These are phyloP conservation scores for Skeletonema menzelii DNA, from an alignment of 108 stramenopile genomes.

Conservation along the genomic window DNA sequence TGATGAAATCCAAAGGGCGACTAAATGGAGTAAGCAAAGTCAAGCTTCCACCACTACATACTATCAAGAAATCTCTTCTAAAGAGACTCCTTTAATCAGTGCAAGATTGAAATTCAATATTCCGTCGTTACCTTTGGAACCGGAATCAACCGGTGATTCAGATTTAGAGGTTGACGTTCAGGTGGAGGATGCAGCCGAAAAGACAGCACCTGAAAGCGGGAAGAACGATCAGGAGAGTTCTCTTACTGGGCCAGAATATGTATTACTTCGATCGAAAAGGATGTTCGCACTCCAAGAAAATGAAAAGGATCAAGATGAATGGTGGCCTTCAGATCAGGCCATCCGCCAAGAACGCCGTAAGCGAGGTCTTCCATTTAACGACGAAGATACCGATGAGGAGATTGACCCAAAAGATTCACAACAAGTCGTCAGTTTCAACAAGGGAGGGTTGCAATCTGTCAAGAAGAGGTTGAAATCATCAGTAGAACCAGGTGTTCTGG, in stretches of 20 bases:
- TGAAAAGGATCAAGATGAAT: slow-evolving; percentile 39
- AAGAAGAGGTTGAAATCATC: slow-evolving; percentile 44
- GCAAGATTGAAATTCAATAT: slow-evolving; percentile 30
- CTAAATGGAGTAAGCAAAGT: slow-evolving; percentile 22
- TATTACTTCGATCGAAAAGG: background rate
- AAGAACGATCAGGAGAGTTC: background rate
- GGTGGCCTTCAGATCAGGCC: slow-evolving; percentile 69
- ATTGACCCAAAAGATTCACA: slow-evolving; percentile 20
- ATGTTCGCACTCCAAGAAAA: slow-evolving; percentile 1
- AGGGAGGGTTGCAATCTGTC: slow-evolving; percentile 11
- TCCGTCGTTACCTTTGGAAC: slow-evolving; percentile 28
- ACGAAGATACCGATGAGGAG: slow-evolving; percentile 51
- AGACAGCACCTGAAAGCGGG: background rate
- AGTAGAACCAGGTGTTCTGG: slow-evolving; percentile 73
- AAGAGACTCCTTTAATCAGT: slow-evolving; percentile 19
- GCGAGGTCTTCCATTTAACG: slow-evolving; percentile 34
- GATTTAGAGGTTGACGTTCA: background rate
- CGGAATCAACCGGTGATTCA: slow-evolving; percentile 11
- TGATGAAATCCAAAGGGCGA: slow-evolving; percentile 19
- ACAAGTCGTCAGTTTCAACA: background rate
- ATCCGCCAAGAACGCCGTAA: slow-evolving; percentile 64
- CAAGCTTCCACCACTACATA: background rate
- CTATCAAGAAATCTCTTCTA: background rate
- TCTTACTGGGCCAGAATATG: background rate
- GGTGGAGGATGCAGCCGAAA: background rate